Percentiles rank a stretch among this genome's conserved stretches.
Conservation (phyloP, 169 alveolate genomes). For the Amoebophrya sp. region DNA sequence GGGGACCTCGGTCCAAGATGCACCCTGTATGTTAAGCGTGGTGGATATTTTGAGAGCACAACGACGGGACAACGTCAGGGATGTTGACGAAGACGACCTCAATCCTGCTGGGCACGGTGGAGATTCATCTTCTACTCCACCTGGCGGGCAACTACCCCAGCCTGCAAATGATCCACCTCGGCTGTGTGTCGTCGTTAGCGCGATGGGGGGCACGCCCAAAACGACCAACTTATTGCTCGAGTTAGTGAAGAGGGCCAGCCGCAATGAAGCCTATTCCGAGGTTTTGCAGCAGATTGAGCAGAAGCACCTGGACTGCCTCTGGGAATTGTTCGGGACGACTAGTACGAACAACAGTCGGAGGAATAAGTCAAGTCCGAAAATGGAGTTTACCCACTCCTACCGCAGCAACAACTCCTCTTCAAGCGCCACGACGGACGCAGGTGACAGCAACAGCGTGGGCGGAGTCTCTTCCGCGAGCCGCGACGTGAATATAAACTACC, state of each 20-base stretch:
- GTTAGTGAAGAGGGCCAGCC: background rate
- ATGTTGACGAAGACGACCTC: too few species aligned
- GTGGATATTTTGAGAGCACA: background rate
- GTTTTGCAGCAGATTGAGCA: background rate
- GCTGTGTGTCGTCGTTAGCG: background rate
- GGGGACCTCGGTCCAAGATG: constrained; percentile 1
- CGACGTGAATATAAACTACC: too few species aligned
- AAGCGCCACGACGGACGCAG: background rate
- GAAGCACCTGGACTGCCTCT: background rate
- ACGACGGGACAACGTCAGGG: background rate
- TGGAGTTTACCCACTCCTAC: too few species aligned
- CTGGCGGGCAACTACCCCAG: too few species aligned
- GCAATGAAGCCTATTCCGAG: background rate
- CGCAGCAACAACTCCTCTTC: too few species aligned
- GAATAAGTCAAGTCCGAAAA: too few species aligned
- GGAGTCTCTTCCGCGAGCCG: too few species aligned
- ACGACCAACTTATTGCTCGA: background rate
- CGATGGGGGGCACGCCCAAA: background rate
- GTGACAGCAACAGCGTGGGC: background rate
- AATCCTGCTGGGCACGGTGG: too few species aligned
- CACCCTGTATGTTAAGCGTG: background rate
- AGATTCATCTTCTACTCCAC: too few species aligned
- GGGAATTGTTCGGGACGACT: background rate
- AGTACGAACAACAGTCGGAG: too few species aligned
- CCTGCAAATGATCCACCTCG: too few species aligned